These are phyloP conservation scores for Haematococcus lacustris DNA, from an alignment of 139 green algal species.

Conservation along the genomic window DNA sequence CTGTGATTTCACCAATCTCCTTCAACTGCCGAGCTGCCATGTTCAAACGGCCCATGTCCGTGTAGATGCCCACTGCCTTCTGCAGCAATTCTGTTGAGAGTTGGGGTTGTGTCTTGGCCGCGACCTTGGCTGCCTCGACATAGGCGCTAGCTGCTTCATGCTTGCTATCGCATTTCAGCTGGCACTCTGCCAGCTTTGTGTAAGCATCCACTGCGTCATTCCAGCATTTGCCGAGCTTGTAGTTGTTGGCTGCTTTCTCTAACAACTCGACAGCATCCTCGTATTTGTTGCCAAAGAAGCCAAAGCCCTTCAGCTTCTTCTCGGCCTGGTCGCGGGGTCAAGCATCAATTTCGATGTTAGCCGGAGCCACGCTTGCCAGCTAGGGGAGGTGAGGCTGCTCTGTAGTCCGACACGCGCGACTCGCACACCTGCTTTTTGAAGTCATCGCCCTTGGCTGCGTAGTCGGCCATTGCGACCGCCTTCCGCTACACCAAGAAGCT, in stretches of 20 bases:
- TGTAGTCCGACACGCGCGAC: conserved; percentile 1
- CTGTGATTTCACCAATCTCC: conserved; percentile 76
- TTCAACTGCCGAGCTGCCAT: conserved; percentile 83
- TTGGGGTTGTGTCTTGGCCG: conserved; percentile 52
- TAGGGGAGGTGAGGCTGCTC: neutral
- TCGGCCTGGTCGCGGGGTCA: conserved; percentile 55
- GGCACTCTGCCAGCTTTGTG: conserved; percentile 63
- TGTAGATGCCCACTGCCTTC: conserved; percentile 79
- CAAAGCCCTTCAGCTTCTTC: conserved; percentile 80
- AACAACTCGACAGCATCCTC: conserved; percentile 89
- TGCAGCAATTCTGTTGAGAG: conserved; percentile 27
- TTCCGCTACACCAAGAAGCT: no score
- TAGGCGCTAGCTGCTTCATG: conserved; percentile 75
- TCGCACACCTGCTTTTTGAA: conserved; percentile 55
- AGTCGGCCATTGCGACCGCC: no score
- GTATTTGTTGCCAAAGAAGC: conserved; percentile 71
- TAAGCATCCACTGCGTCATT: conserved; percentile 66
- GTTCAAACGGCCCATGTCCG: conserved; percentile 86
- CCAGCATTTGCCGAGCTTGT: conserved; percentile 87
- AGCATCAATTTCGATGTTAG: neutral
- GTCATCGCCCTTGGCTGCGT: conserved; percentile 32
- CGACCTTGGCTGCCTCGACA: conserved; percentile 79
- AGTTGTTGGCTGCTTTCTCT: conserved; percentile 89
- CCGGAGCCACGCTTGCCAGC: neutral
- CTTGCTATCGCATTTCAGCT: conserved; percentile 81